These are phyloP conservation scores for Termitomyces sp. DNA, from an alignment of 768 basidiomycete genomes.

Conservation along the genomic window DNA sequence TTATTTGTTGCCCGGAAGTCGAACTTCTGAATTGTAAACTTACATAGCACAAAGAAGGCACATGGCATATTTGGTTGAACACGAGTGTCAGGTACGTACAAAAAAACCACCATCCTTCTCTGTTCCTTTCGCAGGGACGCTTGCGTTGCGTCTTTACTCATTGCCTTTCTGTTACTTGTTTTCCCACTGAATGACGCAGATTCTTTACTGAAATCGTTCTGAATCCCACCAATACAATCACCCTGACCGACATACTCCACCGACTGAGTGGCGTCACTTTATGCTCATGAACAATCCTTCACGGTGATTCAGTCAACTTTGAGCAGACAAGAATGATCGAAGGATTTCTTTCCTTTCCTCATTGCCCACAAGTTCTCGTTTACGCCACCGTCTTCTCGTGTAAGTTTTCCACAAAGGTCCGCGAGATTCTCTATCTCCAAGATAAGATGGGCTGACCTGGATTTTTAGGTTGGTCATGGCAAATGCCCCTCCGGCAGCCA, in stretches of 20 bases:
- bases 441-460: not conserved
- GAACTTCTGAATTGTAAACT: not conserved
- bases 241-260: not conserved
- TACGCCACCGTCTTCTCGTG: not conserved
- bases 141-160: not conserved
- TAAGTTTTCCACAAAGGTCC: no score
- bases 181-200: not conserved
- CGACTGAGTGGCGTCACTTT: not conserved
- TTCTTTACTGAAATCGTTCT: not conserved
- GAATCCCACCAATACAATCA: not conserved
- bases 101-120: not conserved
- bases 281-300: no score
- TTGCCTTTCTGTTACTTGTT: not conserved
- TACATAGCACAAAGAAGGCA: not conserved
- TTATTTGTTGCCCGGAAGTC: not conserved
- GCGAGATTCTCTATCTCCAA: not conserved
- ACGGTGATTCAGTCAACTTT: not conserved
- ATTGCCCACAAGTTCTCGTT: not conserved
- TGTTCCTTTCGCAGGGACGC: not conserved
- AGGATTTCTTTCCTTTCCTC: no score
- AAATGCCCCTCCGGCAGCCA: not conserved
- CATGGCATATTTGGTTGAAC: not conserved
- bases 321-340: not conserved
- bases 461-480: not conserved
- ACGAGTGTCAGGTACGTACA: not conserved